Conservation (phyloP, 495 filamentous ascomycete species). For the Tuber aestivum region DNA sequence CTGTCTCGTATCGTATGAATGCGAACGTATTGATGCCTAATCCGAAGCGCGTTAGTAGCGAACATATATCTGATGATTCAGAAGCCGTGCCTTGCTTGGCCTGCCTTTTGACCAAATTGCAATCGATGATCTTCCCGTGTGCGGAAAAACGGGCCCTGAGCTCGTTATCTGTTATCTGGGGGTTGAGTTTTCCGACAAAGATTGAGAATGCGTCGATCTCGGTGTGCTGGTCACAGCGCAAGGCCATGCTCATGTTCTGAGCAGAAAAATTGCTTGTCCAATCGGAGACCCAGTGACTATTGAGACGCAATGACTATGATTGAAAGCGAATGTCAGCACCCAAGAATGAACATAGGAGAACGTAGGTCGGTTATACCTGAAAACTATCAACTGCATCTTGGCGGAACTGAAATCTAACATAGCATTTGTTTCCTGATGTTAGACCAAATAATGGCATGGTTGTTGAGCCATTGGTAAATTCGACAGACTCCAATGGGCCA, state of each 20-base stretch:
- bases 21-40: conserved; percentile 37
- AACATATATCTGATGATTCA: background rate
- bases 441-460: conserved; percentile 32
- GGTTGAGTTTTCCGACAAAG: conserved; percentile 40
- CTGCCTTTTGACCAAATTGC: conserved; percentile 37
- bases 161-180: conserved; percentile 29
- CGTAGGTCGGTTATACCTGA: conserved; percentile 18
- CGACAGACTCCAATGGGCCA: conserved; percentile 35
- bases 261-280: conserved; percentile 40
- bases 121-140: conserved; percentile 37
- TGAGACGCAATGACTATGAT: conserved; percentile 34
- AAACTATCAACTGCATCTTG: conserved; percentile 42
- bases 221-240: conserved; percentile 12
- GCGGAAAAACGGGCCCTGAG: conserved; percentile 33
- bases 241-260: conserved; percentile 26
- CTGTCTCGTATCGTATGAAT: conserved; percentile 37
- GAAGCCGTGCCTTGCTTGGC: conserved; percentile 25
- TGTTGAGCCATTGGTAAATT: conserved; percentile 33
- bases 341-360: background rate
- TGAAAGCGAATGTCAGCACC: conserved; percentile 6
- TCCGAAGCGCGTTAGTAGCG: conserved; percentile 12
- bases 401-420: conserved; percentile 37
- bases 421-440: conserved; percentile 34
- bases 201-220: conserved; percentile 37
- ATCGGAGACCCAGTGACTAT: conserved; percentile 36